A percentile compares a stretch with the other conserved stretches of the same genome.
Evolutionary conservation across 805 yeast species (phyloP).

Genomic region (Ogataea corticis): DNA sequence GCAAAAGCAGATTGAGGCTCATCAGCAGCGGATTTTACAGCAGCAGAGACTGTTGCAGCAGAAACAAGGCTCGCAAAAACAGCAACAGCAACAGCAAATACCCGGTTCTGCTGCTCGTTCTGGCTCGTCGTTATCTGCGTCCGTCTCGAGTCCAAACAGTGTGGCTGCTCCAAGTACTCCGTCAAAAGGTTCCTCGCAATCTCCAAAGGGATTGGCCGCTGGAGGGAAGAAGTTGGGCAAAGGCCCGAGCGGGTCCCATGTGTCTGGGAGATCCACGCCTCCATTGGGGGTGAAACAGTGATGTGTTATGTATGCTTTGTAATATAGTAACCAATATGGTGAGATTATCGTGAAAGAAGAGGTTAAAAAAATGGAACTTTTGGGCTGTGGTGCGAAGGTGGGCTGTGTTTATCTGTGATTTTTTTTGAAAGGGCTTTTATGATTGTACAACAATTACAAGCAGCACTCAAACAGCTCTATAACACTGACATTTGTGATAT

Average conservation of each 20-base stretch:
- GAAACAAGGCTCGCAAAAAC: conserved; percentile 35
- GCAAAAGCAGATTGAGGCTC: conserved; percentile 58
- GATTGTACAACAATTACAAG: too few relatives aligned
- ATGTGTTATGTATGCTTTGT: not conserved
- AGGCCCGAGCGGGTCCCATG: conserved; percentile 5
- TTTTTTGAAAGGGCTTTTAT: too few relatives aligned
- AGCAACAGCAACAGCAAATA: conserved; percentile 11
- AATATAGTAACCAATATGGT: not conserved
- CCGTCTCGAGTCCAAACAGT: conserved; percentile 3
- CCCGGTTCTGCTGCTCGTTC: conserved; percentile 1
- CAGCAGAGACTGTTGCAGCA: conserved; percentile 36
- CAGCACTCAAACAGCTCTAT: too few relatives aligned
- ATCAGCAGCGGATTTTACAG: conserved; percentile 34
- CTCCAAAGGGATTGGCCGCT: conserved; percentile 6
- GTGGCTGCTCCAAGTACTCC: conserved; percentile 6
- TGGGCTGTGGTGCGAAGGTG: too few relatives aligned
- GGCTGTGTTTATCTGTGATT: too few relatives aligned
- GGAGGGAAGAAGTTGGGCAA: conserved; percentile 9
- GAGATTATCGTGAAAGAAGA: too few relatives aligned
- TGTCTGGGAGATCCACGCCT: not conserved
- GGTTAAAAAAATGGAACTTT: too few relatives aligned
- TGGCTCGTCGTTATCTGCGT: not conserved
- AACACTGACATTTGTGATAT: too few relatives aligned
- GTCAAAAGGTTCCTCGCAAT: conserved; percentile 7
- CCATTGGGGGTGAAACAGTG: not conserved